Percentiles rank a stretch among this genome's conserved stretches.
These are phyloP conservation scores for Trypanosoma platydactyli DNA, from an alignment of 208 protist species.

Conservation along the genomic window DNA sequence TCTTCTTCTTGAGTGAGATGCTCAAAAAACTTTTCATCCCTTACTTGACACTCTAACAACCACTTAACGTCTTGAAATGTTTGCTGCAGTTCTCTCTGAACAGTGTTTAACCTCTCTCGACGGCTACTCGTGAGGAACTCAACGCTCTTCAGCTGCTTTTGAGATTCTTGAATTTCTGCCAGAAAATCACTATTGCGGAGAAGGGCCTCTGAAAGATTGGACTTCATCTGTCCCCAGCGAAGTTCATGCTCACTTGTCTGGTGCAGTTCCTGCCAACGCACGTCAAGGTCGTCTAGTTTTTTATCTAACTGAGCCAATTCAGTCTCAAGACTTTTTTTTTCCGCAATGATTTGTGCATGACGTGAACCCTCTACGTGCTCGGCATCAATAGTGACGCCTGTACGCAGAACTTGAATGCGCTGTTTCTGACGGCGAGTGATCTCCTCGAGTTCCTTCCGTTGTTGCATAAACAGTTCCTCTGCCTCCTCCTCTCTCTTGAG, in stretches of 20 bases:
- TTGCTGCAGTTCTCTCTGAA: slow-evolving; percentile 11
- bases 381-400: slow-evolving; percentile 10
- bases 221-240: slow-evolving; percentile 24
- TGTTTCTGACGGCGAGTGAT: slow-evolving; percentile 19
- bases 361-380: slow-evolving; percentile 9
- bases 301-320: slow-evolving; percentile 5
- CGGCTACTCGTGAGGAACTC: neutral
- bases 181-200: slow-evolving; percentile 6
- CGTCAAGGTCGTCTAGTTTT: slow-evolving; percentile 7
- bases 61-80: slow-evolving; percentile 16
- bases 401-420: slow-evolving; percentile 18
- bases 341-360: slow-evolving; percentile 13
- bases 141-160: slow-evolving; percentile 10
- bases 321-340: neutral
- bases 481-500: slow-evolving; percentile 8
- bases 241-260: slow-evolving; percentile 10
- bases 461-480: slow-evolving; percentile 10
- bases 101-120: slow-evolving; percentile 10
- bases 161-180: slow-evolving; percentile 15
- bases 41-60: slow-evolving; percentile 21
- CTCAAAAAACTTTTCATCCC: slow-evolving; percentile 15
- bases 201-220: slow-evolving; percentile 10
- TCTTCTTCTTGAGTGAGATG: slow-evolving; percentile 22
- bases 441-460: slow-evolving; percentile 16
- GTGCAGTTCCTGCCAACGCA: neutral